Base-by-base conservation (phyloP, 805 yeast genomes). In the Cyberlindnera saturnus region DNA sequence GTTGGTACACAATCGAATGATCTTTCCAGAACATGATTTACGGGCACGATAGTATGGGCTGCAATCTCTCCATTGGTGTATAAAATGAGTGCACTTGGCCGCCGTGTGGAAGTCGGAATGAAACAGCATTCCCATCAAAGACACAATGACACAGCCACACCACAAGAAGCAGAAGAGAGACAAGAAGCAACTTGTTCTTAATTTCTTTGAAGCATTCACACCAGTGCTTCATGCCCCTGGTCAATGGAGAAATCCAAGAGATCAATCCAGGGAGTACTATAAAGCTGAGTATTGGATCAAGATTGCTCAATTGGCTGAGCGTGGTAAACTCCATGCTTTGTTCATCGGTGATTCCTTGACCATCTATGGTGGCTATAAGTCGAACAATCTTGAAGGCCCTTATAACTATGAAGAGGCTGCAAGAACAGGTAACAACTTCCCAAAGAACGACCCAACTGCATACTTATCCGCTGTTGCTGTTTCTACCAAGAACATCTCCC, bases 321-420 rank as follows among this genome's bases (percentile, higher is more conserved):
- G 57, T 36, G 73, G 70, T 7, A 67, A 66, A 51, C 52, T 69
- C 45, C 67, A 66, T 44, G 64, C 62, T 17, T 41, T 68, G 4
- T 69, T 69, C 46, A 52, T 68, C 41, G 73, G 73, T 38, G 73
- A 69, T 51, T 65, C 65, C 11, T 50, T 68, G 17, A 72, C 70
- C 13, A 61, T 64, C 5, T 67, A 66, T 42, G 72, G 69, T 45
- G 69, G 65, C 16, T 67, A 65, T 47, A 61, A 69, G 45, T 50
- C 54, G 2, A 35, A 44, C 23, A 48, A 47, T 11, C 44, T 48
- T 6, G 52, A 43, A 29, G 74, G 74, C 11, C 69, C 72, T 5
- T 49, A 52, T 18, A 66, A 65, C 49, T 55, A 61, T 37, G 55
- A 49, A 8, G 65, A 65, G 9, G 69, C 71, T 32, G 69, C 70